Evolutionary conservation across 257 asterid species (phyloP).

Genomic region (Solanum pennellii): DNA sequence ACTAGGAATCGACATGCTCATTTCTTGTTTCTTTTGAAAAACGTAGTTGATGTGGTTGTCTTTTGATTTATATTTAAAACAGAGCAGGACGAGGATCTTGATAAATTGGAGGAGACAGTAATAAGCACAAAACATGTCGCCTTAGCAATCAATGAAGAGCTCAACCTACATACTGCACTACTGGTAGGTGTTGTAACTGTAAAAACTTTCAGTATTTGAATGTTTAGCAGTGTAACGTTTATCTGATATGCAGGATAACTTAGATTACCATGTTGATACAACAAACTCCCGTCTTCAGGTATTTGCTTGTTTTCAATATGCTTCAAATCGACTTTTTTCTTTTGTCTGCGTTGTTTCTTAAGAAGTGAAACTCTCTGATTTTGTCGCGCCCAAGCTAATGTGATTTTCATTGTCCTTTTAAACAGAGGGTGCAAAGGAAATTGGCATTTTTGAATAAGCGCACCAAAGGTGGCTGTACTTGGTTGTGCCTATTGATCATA

Average conservation of each 20-base stretch:
- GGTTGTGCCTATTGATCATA: slow-evolving; percentile 8
- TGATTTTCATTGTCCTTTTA: neutral
- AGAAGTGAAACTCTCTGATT: neutral
- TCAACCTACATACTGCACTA: slow-evolving; percentile 6
- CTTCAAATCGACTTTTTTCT: neutral
- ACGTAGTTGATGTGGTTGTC: neutral
- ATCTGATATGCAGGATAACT: slow-evolving; percentile 1
- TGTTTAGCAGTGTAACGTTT: neutral
- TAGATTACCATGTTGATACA: slow-evolving; percentile 5
- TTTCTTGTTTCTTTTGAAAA: neutral
- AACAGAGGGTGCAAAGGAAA: slow-evolving; percentile 5
- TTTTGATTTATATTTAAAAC: neutral
- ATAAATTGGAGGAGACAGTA: slow-evolving; percentile 10
- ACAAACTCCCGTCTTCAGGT: slow-evolving; percentile 11
- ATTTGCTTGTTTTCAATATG: neutral
- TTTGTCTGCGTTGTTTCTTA: neutral
- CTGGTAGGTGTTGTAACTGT: neutral
- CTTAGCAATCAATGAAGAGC: slow-evolving; percentile 13
- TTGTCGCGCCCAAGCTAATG: neutral
- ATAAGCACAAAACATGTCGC: slow-evolving; percentile 12
- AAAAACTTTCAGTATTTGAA: neutral
- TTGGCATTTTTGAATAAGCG: slow-evolving; percentile 8
- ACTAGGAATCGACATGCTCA: neutral
- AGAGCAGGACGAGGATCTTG: slow-evolving; percentile 13
- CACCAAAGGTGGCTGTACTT: slow-evolving; percentile 10